Evolutionary conservation across 768 basidiomycete genomes (phyloP).

Genomic region (Dacryopinax spathularia): DNA sequence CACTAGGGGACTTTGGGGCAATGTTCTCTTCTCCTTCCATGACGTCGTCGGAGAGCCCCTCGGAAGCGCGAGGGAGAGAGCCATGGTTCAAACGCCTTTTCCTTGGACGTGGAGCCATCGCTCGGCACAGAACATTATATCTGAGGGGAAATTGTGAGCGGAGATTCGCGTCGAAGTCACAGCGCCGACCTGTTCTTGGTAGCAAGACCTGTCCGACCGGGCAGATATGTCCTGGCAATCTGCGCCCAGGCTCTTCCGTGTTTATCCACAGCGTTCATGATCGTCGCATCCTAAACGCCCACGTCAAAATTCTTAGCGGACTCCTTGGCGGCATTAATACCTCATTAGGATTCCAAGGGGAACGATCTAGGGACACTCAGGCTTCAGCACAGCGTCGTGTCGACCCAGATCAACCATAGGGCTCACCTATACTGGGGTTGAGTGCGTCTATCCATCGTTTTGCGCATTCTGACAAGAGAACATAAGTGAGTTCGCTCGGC

Average conservation of each 20-base stretch:
- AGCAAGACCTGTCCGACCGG: background rate
- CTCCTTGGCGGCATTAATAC: background rate
- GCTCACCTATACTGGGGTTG: background rate
- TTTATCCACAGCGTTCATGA: background rate
- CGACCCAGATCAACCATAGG: too few relatives aligned
- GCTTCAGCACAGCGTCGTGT: too few relatives aligned
- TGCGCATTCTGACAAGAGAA: background rate
- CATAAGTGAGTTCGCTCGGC: background rate
- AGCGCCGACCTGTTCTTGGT: background rate
- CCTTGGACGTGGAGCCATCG: too few relatives aligned
- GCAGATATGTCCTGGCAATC: background rate
- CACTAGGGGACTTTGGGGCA: too few relatives aligned
- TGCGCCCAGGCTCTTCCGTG: background rate
- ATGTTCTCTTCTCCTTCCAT: too few relatives aligned
- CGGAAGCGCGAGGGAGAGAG: too few relatives aligned
- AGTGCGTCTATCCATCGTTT: background rate
- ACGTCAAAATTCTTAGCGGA: background rate
- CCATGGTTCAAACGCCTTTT: too few relatives aligned
- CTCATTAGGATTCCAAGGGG: background rate
- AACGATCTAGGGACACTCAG: background rate
- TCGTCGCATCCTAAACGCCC: background rate
- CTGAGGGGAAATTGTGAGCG: too few relatives aligned
- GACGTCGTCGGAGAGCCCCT: too few relatives aligned
- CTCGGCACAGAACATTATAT: background rate
- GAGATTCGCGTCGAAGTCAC: too few relatives aligned